phyloP scores from a whole-genome alignment of 2,329 filamentous ascomycete genomes.

The Aspergillus caelatus region DNA sequence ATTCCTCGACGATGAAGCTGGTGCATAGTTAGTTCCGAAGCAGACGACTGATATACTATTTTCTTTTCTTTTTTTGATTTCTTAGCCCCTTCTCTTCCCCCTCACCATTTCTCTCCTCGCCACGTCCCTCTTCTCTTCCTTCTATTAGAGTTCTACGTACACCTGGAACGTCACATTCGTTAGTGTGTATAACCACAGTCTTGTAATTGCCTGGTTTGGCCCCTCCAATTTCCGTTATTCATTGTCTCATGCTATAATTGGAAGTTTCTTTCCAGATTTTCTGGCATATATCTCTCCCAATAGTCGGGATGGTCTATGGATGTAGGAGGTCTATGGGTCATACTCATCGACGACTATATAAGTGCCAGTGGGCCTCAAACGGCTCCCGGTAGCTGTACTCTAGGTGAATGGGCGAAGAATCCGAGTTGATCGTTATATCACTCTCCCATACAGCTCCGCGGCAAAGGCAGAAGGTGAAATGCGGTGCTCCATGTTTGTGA shows the following conservation, averaged over 20 bases:
- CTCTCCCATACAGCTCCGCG: neutral
- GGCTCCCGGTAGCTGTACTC: neutral
- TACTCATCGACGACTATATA: neutral
- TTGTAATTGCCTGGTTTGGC: slow-evolving; percentile 7
- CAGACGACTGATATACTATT: slow-evolving; percentile 22
- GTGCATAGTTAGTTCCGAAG: slow-evolving; percentile 24
- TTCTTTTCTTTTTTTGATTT: slow-evolving; percentile 2
- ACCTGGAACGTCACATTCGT: slow-evolving; percentile 12
- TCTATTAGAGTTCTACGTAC: slow-evolving; percentile 22
- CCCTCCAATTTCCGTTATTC: slow-evolving; percentile 16
- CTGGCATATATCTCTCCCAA: neutral
- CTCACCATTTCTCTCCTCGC: slow-evolving; percentile 13
- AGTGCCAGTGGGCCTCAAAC: neutral
- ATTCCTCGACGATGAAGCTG: slow-evolving; percentile 20
- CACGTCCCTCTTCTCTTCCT: slow-evolving; percentile 1
- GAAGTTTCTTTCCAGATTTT: neutral
- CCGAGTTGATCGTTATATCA: neutral
- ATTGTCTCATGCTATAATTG: slow-evolving; percentile 19
- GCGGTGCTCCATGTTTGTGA: neutral
- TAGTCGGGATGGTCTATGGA: slow-evolving; percentile 12
- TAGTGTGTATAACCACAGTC: slow-evolving; percentile 22
- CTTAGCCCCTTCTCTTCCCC: slow-evolving; percentile 1
- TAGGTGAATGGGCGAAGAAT: neutral
- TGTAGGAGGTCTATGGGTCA: neutral
- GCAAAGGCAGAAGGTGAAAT: neutral